Evolutionary conservation across 169 alveolate species (phyloP).

Genomic region (Plasmodium fragile): DNA sequence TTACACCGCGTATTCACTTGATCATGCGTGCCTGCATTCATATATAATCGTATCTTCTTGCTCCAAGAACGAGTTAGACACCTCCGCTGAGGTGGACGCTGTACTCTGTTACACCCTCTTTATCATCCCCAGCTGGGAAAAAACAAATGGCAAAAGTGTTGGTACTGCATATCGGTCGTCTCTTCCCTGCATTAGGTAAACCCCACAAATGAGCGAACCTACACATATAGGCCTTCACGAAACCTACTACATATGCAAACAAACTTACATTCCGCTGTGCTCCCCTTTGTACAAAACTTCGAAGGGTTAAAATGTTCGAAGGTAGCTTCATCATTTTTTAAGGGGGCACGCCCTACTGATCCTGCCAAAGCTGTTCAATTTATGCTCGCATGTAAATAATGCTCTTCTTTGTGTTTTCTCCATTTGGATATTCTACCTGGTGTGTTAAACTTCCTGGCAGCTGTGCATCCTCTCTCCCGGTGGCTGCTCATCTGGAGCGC

Average conservation of each 20-base stretch:
- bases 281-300: neutral
- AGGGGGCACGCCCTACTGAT: neutral
- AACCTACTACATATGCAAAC: neutral
- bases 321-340: neutral
- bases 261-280: neutral
- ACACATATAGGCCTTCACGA: neutral
- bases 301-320: neutral
- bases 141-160: neutral
- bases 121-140: neutral
- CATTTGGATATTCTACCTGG: neutral
- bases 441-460: neutral
- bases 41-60: neutral
- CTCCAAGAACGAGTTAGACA: neutral
- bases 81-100: neutral
- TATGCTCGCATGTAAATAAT: neutral
- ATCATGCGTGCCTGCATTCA: neutral
- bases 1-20: neutral
- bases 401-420: neutral
- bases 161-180: neutral
- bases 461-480: neutral
- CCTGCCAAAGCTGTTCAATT: neutral
- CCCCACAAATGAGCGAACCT: neutral
- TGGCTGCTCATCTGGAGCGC: neutral
- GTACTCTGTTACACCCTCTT: neutral
- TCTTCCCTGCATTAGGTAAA: neutral